Percentiles rank a stretch among this genome's conserved stretches.
phyloP scores from a whole-genome alignment of 805 yeast genomes.

The Lipomyces chichibuensis region DNA sequence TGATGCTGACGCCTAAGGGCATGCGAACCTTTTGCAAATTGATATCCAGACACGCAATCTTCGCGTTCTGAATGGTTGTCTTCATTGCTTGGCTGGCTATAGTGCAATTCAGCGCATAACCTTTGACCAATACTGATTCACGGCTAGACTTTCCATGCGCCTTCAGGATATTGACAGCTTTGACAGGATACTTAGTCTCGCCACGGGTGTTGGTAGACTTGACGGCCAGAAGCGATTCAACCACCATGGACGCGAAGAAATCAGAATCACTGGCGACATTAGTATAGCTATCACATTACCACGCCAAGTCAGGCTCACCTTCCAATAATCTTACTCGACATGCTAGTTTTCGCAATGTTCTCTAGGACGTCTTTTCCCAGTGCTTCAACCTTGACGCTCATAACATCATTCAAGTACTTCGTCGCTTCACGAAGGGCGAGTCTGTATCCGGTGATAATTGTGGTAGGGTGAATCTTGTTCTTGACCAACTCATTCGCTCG shows the following conservation, averaged over 20 bases:
- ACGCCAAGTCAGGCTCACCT: slow-evolving; percentile 28
- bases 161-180: slow-evolving; percentile 92
- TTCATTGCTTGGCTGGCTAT: slow-evolving; percentile 97
- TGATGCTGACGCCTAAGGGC: slow-evolving; percentile 98
- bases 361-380: slow-evolving; percentile 81
- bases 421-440: slow-evolving; percentile 90
- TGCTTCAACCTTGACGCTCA: slow-evolving; percentile 76
- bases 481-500: slow-evolving; percentile 93
- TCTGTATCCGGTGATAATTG: slow-evolving; percentile 95
- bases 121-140: slow-evolving; percentile 85
- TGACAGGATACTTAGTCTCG: slow-evolving; percentile 89
- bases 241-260: slow-evolving; percentile 87
- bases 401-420: slow-evolving; percentile 79
- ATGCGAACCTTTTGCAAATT: slow-evolving; percentile 93
- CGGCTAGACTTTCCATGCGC: slow-evolving; percentile 93
- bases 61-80: slow-evolving; percentile 66
- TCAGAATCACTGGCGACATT: slow-evolving; percentile 66
- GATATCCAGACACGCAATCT: slow-evolving; percentile 85
- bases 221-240: slow-evolving; percentile 93
- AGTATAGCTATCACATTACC: background rate
- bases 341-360: slow-evolving; percentile 93
- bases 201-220: slow-evolving; percentile 87
- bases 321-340: slow-evolving; percentile 96
- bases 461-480: slow-evolving; percentile 95
- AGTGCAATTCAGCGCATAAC: slow-evolving; percentile 95